Conservation (phyloP, 108 stramenopile genomes). For the Bacterosira constricta region DNA sequence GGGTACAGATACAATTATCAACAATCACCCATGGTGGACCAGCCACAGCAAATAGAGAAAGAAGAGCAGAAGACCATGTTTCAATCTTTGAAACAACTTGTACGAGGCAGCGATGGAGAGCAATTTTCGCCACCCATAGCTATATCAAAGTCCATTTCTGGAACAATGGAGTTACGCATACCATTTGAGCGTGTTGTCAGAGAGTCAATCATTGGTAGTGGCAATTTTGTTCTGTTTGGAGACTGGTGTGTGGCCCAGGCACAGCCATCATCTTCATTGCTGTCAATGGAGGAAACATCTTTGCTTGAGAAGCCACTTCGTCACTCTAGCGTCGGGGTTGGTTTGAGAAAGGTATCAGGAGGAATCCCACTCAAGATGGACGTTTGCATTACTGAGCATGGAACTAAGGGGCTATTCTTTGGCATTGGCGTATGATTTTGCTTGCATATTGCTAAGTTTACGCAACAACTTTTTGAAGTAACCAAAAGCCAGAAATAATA, state of each 20-base stretch:
- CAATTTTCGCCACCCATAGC: slow-evolving; percentile 20
- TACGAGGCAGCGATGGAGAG: slow-evolving; percentile 4
- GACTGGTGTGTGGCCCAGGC: slow-evolving; percentile 69
- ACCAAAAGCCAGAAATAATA: not conserved
- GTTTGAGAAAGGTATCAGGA: slow-evolving; percentile 73
- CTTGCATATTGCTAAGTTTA: too few species aligned
- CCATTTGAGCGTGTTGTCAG: slow-evolving; percentile 50
- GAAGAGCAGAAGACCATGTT: not conserved
- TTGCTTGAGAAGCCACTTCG: slow-evolving; percentile 31
- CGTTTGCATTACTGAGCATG: slow-evolving; percentile 63
- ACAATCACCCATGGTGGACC: not conserved
- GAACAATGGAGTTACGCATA: slow-evolving; percentile 75
- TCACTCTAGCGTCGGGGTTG: slow-evolving; percentile 71
- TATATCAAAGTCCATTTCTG: slow-evolving; percentile 59
- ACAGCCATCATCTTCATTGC: slow-evolving; percentile 1
- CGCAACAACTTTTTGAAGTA: too few species aligned
- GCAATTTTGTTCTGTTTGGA: slow-evolving; percentile 68
- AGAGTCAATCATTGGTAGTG: slow-evolving; percentile 10
- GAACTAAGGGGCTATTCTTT: slow-evolving; percentile 67
- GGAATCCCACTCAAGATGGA: slow-evolving; percentile 84
- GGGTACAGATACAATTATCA: slow-evolving; percentile 53
- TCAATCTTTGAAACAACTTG: slow-evolving; percentile 18
- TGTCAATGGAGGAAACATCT: not conserved
- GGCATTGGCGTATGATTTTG: slow-evolving; percentile 47
- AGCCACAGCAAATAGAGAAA: not conserved